Conservation (phyloP, 441 rosid species). For the Geranium incanum region DNA sequence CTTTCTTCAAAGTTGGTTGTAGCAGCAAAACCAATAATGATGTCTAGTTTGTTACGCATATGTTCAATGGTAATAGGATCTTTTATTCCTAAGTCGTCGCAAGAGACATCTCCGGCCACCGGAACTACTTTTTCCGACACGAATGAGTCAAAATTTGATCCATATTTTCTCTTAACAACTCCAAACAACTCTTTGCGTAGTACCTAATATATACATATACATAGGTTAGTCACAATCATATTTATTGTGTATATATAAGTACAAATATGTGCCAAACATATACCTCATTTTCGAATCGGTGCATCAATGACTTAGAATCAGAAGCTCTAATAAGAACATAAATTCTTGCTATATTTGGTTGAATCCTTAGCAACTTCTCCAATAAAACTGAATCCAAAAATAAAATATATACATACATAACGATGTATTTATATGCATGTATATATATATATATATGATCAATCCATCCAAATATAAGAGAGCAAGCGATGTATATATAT, state of each 20-base stretch:
- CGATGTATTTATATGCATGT: too few relatives aligned
- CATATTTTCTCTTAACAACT: constrained; percentile 46
- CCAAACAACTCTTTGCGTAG: constrained; percentile 61
- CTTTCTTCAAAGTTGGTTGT: constrained; percentile 82
- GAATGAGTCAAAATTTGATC: constrained; percentile 37
- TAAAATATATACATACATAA: neutral
- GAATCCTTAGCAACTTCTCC: constrained; percentile 56
- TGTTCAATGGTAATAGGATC: constrained; percentile 36
- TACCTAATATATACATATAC: constrained; percentile 28
- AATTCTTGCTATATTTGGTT: constrained; percentile 49
- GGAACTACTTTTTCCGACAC: constrained; percentile 48
- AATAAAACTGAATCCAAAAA: constrained; percentile 35
- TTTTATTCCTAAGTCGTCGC: constrained; percentile 47
- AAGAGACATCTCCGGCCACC: constrained; percentile 63
- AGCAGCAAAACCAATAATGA: constrained; percentile 68
- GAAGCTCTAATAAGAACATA: constrained; percentile 57
- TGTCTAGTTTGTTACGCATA: constrained; percentile 51
- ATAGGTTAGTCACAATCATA: too few relatives aligned
- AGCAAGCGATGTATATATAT: too few relatives aligned
- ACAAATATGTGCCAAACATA: neutral
- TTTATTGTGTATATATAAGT: neutral
- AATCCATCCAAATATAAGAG: too few relatives aligned
- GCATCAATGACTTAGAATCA: constrained; percentile 39
- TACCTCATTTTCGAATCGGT: constrained; percentile 49
- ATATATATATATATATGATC: too few relatives aligned